phyloP scores from a whole-genome alignment of 352 stramenopile species.

The Phytophthora syringae region DNA sequence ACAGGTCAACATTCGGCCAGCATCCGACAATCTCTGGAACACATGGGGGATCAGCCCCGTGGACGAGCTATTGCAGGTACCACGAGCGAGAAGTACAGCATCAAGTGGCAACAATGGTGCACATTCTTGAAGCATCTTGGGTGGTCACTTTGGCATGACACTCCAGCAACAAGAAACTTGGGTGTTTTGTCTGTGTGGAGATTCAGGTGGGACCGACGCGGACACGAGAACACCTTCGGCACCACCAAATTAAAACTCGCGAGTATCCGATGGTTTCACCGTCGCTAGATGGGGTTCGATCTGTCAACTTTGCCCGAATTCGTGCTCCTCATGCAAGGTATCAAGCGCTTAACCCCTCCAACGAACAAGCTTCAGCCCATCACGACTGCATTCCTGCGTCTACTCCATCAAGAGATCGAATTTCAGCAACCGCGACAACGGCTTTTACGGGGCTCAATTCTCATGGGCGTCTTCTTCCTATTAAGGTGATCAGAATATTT shows the following conservation, averaged over 20 bases:
- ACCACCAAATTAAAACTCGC: slow-evolving; percentile 28
- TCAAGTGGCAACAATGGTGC: slow-evolving; percentile 10
- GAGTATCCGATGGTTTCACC: slow-evolving; percentile 25
- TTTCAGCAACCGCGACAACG: neutral
- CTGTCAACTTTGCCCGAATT: slow-evolving; percentile 2
- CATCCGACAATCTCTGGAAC: slow-evolving; percentile 15
- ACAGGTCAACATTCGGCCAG: slow-evolving; percentile 2
- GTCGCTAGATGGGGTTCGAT: slow-evolving; percentile 8
- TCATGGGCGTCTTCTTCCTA: neutral
- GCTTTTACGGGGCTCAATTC: neutral
- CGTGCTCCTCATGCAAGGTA: slow-evolving; percentile 15
- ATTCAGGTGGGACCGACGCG: slow-evolving; percentile 11
- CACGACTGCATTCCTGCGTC: slow-evolving; percentile 18
- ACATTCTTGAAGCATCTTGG: neutral
- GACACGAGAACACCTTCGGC: slow-evolving; percentile 15
- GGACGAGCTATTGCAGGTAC: slow-evolving; percentile 2
- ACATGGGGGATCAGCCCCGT: slow-evolving; percentile 9
- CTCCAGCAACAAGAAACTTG: slow-evolving; percentile 7
- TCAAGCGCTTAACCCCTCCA: slow-evolving; percentile 21
- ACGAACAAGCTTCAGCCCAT: slow-evolving; percentile 24
- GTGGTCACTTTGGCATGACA: slow-evolving; percentile 8
- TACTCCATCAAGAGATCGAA: neutral
- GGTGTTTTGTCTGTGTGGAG: slow-evolving; percentile 13
- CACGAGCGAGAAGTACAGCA: neutral
- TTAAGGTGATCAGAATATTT: slow-evolving; percentile 23